A percentile compares a stretch with the other conserved stretches of the same genome.
phyloP scores from a whole-genome alignment of 192 early-diverging fungal genomes.

The Coemansia sp. region DNA sequence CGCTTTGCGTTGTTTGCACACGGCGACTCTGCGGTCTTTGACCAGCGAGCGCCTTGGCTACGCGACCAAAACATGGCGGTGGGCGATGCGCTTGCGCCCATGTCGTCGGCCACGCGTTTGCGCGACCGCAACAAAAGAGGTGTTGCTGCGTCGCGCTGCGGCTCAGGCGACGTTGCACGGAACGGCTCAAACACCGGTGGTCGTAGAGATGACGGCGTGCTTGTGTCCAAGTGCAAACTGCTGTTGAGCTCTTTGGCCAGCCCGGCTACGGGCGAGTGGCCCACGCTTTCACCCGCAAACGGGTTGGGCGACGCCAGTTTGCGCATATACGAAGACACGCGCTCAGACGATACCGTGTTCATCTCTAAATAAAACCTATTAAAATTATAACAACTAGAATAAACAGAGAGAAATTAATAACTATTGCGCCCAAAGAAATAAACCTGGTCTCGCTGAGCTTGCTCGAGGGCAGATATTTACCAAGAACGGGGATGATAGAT shows the following conservation, averaged over 20 bases:
- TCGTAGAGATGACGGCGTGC: not conserved
- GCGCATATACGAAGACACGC: conserved; percentile 22
- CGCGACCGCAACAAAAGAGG: conserved; percentile 28
- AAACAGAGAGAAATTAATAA: not conserved
- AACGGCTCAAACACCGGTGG: conserved; percentile 25
- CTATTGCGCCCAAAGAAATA: too few relatives aligned
- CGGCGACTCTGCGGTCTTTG: conserved; percentile 20
- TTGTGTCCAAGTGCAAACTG: conserved; percentile 33
- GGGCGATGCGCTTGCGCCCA: conserved; percentile 26
- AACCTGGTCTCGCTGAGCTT: too few relatives aligned
- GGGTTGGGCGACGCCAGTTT: conserved; percentile 33
- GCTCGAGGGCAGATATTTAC: too few relatives aligned
- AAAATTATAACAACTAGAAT: not conserved
- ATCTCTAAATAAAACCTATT: conserved; percentile 12
- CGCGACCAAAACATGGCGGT: conserved; percentile 26
- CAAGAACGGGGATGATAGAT: too few relatives aligned
- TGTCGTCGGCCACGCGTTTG: conserved; percentile 33
- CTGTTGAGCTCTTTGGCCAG: conserved; percentile 40
- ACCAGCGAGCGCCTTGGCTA: conserved; percentile 9
- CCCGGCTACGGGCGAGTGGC: conserved; percentile 26
- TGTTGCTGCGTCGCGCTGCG: conserved; percentile 11
- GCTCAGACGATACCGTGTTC: conserved; percentile 34
- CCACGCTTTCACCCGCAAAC: conserved; percentile 13
- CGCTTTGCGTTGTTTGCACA: not conserved
- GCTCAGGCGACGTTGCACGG: conserved; percentile 10